Conservation (phyloP, 2,329 filamentous ascomycete species). For the Botrytis byssoidea region DNA sequence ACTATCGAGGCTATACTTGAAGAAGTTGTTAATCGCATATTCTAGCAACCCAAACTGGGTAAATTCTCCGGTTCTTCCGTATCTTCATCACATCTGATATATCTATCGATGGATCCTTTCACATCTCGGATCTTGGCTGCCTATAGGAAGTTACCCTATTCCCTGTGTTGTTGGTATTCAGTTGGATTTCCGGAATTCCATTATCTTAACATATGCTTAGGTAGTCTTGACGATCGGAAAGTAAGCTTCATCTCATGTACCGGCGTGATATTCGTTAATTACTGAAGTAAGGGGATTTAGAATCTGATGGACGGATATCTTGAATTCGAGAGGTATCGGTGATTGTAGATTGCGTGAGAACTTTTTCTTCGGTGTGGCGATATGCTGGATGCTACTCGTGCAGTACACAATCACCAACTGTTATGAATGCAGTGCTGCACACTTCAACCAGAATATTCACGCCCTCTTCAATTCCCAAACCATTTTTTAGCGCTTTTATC, state of each 20-base stretch:
- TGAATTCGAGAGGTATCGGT: not conserved
- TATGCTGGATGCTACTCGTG: not conserved
- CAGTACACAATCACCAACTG: not conserved
- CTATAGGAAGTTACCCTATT: slow-evolving; percentile 11
- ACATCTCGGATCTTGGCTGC: not conserved
- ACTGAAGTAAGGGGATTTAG: not conserved
- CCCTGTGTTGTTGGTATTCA: not conserved
- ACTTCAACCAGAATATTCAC: not conserved
- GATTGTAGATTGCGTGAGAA: not conserved
- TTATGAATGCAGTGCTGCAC: not conserved
- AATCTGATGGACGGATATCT: not conserved
- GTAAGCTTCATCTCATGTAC: not conserved
- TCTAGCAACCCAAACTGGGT: not conserved
- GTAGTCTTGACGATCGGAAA: not conserved
- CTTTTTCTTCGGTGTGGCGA: not conserved
- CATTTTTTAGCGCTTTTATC: not conserved
- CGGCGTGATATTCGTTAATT: not conserved
- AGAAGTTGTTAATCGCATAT: not conserved
- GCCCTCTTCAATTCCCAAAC: not conserved
- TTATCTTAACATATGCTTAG: not conserved
- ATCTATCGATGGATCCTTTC: not conserved
- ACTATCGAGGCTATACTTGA: not conserved
- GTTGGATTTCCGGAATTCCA: not conserved
- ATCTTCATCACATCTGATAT: slow-evolving; percentile 2
- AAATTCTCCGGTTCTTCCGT: not conserved